These are phyloP conservation scores for Diaporthe sp. DNA, from an alignment of 2,329 filamentous ascomycete species.

Conservation along the genomic window DNA sequence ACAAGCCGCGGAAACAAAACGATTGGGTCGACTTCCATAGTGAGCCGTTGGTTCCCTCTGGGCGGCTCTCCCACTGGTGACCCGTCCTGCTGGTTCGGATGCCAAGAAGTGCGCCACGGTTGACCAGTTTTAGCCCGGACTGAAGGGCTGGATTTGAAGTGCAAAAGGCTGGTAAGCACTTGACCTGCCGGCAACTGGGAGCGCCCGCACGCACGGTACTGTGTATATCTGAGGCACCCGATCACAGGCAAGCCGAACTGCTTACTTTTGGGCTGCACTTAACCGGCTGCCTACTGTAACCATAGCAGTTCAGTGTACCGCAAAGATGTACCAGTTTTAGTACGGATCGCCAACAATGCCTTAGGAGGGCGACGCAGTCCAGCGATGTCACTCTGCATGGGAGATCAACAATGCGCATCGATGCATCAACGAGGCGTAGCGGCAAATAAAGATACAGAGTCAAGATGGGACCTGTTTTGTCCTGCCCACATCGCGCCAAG, in stretches of 20 bases:
- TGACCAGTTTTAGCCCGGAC: background rate
- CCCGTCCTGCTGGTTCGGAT: constrained; percentile 32
- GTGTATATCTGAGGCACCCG: background rate
- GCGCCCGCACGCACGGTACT: background rate
- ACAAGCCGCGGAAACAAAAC: constrained; percentile 21
- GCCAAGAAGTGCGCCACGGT: constrained; percentile 16
- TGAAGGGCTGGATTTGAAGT: constrained; percentile 10
- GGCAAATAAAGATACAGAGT: background rate
- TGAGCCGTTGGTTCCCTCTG: constrained; percentile 23
- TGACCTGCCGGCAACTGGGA: constrained; percentile 22
- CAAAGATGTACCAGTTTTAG: background rate
- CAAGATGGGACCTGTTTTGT: constrained; percentile 16
- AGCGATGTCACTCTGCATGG: constrained; percentile 28
- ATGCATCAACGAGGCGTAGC: constrained; percentile 21
- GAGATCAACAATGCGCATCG: constrained; percentile 24
- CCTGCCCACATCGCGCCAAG: constrained; percentile 9
- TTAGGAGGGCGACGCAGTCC: background rate
- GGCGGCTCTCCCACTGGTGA: constrained; percentile 28
- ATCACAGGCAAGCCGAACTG: constrained; percentile 6
- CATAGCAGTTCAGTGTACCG: background rate
- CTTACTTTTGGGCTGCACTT: constrained; percentile 4
- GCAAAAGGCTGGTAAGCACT: constrained; percentile 8
- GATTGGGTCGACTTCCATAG: constrained; percentile 18
- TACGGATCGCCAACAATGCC: constrained; percentile 8
- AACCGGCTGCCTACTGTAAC: constrained; percentile 23